Evolutionary conservation across 2,329 filamentous ascomycete species (phyloP).

Genomic region (Cladosporium austrohemisphaericum): DNA sequence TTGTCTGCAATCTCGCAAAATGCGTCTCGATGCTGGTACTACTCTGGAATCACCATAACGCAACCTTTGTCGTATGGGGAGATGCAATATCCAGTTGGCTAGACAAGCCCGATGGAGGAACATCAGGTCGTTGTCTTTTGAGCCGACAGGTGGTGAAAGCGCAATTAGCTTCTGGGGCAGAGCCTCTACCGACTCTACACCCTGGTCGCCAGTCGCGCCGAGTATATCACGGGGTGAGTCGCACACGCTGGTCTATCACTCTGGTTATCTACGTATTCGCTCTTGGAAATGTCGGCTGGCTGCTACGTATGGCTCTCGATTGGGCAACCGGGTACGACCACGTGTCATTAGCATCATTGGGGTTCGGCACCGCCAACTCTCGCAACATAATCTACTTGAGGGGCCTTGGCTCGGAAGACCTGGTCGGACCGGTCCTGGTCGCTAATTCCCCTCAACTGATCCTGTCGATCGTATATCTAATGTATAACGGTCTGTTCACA

Average conservation of each 20-base stretch:
- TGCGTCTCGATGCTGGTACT: conserved; percentile 22
- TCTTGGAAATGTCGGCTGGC: too few species aligned
- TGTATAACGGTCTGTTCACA: conserved; percentile 45
- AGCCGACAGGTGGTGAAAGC: too few species aligned
- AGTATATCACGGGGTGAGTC: neutral
- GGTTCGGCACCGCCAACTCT: neutral
- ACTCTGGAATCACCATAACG: conserved; percentile 19
- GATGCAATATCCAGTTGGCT: conserved; percentile 30
- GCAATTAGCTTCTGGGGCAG: too few species aligned
- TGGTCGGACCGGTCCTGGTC: too few species aligned
- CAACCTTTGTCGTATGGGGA: conserved; percentile 26
- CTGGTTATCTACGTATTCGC: too few species aligned
- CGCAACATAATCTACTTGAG: too few species aligned
- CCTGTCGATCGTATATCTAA: conserved; percentile 45
- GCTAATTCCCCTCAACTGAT: too few species aligned
- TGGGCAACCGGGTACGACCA: neutral
- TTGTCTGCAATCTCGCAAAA: conserved; percentile 24
- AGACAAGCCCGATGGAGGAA: conserved; percentile 21
- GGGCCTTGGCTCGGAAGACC: neutral
- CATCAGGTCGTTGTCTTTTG: too few species aligned
- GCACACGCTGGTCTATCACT: neutral
- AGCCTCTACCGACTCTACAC: too few species aligned
- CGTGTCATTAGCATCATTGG: neutral
- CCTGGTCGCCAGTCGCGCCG: neutral
- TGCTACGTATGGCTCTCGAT: neutral